Conservation (phyloP, 192 early-diverging fungal species). For the Coemansia pectinata region DNA sequence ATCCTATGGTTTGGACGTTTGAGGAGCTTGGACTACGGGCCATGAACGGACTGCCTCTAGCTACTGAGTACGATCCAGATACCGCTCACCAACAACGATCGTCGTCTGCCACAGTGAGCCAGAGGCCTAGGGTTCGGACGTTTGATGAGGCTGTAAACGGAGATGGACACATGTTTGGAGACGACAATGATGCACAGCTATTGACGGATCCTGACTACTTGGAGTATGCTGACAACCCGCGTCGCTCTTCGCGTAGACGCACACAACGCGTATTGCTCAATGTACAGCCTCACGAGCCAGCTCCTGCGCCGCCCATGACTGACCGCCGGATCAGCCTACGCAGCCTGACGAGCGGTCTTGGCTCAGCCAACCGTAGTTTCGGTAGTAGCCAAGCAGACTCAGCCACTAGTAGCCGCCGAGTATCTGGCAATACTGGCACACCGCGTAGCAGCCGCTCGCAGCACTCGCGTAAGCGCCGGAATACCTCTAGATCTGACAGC, state of each 20-base stretch:
- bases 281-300: not conserved
- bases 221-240: not conserved
- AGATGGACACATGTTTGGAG: not conserved
- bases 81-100: not conserved
- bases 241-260: conserved; percentile 13
- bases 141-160: not conserved
- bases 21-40: not conserved
- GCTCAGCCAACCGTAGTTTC: not conserved
- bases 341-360: not conserved
- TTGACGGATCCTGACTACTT: not conserved
- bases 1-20: not conserved
- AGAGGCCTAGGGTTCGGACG: not conserved
- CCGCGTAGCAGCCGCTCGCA: conserved; percentile 3
- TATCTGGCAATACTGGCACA: not conserved
- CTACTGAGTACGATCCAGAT: not conserved
- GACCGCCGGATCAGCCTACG: not conserved
- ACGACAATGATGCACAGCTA: not conserved
- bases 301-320: not conserved
- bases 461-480: conserved; percentile 11
- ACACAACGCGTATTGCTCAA: conserved; percentile 19
- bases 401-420: not conserved
- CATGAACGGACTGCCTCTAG: not conserved
- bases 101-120: not conserved
- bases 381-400: not conserved
- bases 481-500: not conserved